Percentiles rank a stretch among this genome's conserved stretches.
Conservation (phyloP, 148 eudicot genomes). For the Fagopyrum esculentum region DNA sequence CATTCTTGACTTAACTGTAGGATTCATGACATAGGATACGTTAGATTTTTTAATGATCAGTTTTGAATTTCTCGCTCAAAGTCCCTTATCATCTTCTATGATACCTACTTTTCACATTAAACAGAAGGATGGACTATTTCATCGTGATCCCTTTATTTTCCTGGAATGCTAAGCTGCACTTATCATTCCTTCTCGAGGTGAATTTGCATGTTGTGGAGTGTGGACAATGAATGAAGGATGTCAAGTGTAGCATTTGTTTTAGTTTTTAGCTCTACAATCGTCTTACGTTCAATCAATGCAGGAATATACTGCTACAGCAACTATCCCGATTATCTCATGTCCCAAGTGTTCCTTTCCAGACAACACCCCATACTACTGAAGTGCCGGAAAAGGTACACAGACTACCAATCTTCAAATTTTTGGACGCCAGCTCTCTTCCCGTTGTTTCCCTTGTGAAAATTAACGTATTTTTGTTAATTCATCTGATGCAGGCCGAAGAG, state of each 20-base stretch:
- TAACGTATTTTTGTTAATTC: neutral
- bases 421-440: neutral
- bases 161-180: too few species aligned
- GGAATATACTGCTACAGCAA: conserved; percentile 70
- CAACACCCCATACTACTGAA: conserved; percentile 44
- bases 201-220: too few species aligned
- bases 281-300: conserved; percentile 25
- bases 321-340: conserved; percentile 57
- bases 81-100: too few species aligned
- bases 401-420: neutral
- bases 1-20: too few species aligned
- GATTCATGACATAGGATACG: too few species aligned
- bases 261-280: neutral
- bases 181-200: neutral
- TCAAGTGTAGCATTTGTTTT: neutral
- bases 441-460: neutral
- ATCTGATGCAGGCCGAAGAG: conserved; percentile 46
- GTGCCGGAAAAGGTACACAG: conserved; percentile 61
- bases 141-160: too few species aligned
- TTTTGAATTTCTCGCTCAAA: too few species aligned
- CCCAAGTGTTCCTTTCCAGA: conserved; percentile 83
- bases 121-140: too few species aligned
- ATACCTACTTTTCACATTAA: too few species aligned
- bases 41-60: too few species aligned
- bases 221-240: too few species aligned